Conservation (phyloP, 2,329 filamentous ascomycete genomes). For the Dissoconium aciculare region DNA sequence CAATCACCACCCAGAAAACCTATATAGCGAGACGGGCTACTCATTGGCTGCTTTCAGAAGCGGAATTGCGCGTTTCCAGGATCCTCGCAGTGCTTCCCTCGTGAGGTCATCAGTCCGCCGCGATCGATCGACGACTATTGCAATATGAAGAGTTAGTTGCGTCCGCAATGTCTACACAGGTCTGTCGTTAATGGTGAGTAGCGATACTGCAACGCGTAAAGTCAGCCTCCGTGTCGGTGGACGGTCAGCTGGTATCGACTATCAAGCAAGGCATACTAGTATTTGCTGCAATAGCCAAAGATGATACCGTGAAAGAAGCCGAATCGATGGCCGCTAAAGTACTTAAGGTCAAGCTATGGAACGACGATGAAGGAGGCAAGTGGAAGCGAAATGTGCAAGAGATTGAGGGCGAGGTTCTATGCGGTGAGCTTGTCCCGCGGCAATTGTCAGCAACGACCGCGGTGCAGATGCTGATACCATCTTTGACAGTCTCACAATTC, state of each 20-base stretch:
- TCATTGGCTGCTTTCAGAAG: too few species aligned
- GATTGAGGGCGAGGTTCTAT: conserved; percentile 82
- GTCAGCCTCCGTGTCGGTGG: conserved; percentile 88
- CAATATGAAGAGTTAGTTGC: conserved; percentile 29
- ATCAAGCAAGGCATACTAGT: conserved; percentile 85
- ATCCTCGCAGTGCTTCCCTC: too few species aligned
- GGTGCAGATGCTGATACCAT: conserved; percentile 6
- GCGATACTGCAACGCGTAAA: conserved; percentile 87
- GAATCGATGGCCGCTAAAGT: conserved; percentile 74
- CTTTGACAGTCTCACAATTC: conserved; percentile 72
- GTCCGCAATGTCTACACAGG: conserved; percentile 2
- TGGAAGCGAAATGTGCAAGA: conserved; percentile 88
- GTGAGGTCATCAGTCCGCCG: conserved; percentile 1
- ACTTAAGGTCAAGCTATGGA: conserved; percentile 82
- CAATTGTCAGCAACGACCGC: conserved; percentile 2
- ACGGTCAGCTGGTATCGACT: conserved; percentile 74
- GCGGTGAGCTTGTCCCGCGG: conserved; percentile 54
- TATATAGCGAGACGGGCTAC: too few species aligned
- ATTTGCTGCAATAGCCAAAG: conserved; percentile 77
- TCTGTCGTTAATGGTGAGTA: conserved; percentile 28
- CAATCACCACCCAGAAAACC: too few species aligned
- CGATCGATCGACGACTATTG: conserved; percentile 3
- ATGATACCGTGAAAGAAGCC: conserved; percentile 78
- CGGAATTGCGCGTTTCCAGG: too few species aligned
- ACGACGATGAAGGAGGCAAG: conserved; percentile 62